Percentiles rank a stretch among this genome's conserved stretches.
Evolutionary conservation across 352 stramenopile species (phyloP).

Genomic region (Globisporangium canariense): DNA sequence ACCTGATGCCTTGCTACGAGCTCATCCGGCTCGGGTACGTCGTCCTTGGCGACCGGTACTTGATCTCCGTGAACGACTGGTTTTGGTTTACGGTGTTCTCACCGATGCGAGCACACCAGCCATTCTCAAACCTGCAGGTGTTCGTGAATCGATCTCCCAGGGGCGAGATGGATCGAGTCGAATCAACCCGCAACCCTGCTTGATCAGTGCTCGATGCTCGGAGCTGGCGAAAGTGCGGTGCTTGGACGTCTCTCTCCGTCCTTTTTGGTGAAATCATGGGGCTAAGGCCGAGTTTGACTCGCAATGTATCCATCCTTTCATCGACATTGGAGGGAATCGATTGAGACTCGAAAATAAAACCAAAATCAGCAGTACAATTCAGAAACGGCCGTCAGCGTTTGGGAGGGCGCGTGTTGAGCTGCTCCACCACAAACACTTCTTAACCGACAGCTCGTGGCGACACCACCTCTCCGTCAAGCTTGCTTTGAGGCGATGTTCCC

Average conservation of each 20-base stretch:
- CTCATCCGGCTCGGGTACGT: too few species aligned
- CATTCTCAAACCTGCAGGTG: too few species aligned
- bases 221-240: slow-evolving; percentile 5
- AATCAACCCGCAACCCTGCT: slow-evolving; percentile 3
- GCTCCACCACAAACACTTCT: slow-evolving; percentile 1
- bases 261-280: background rate
- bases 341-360: background rate
- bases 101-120: too few species aligned
- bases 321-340: background rate
- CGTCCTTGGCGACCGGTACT: too few species aligned
- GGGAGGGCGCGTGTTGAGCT: background rate
- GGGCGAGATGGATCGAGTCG: background rate
- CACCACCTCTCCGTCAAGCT: background rate
- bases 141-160: background rate
- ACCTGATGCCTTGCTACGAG: too few species aligned
- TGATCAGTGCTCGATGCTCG: background rate
- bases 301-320: background rate
- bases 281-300: background rate
- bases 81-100: too few species aligned
- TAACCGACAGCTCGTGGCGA: background rate
- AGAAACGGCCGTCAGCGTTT: background rate
- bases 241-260: slow-evolving; percentile 1
- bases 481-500: background rate
- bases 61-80: too few species aligned
- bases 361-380: background rate